Evolutionary conservation across 495 filamentous ascomycete species (phyloP).

Genomic region (Friedmanniomyces simplex): DNA sequence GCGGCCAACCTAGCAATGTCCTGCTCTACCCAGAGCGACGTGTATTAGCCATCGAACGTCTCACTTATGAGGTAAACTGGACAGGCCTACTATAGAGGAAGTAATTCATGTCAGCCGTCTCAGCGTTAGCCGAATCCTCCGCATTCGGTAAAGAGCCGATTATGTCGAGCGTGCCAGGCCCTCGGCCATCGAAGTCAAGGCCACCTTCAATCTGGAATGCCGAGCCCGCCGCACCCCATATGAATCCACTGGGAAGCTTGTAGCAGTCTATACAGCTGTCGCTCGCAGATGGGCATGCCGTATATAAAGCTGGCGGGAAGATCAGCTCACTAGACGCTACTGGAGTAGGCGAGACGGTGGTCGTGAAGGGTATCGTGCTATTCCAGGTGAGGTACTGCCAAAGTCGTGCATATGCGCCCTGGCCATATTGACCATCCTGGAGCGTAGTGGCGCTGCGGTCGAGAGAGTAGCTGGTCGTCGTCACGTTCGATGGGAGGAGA

Average conservation of each 20-base stretch:
- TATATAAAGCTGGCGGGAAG: not conserved
- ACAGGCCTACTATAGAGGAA: conserved; percentile 24
- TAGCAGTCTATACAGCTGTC: conserved; percentile 7
- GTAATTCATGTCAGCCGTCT: conserved; percentile 28
- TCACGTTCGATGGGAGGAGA: not conserved
- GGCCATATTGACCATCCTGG: conserved; percentile 3
- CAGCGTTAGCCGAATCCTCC: conserved; percentile 17
- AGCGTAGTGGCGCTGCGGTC: not conserved
- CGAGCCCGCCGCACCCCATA: conserved; percentile 25
- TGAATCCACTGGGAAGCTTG: conserved; percentile 23
- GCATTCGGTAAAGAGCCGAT: conserved; percentile 16
- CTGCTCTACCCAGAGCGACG: conserved; percentile 11
- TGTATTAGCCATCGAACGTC: no score
- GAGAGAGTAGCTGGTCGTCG: not conserved
- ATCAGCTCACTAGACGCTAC: conserved; percentile 2
- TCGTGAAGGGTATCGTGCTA: conserved; percentile 1
- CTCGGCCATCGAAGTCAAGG: conserved; percentile 23
- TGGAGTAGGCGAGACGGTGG: not conserved
- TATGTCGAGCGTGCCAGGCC: conserved; percentile 21
- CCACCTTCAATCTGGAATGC: conserved; percentile 31
- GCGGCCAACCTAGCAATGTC: conserved; percentile 30
- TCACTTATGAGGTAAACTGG: no score
- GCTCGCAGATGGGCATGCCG: not conserved
- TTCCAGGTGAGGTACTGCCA: not conserved
- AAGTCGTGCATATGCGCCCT: conserved; percentile 3